A percentile compares a stretch with the other conserved stretches of the same genome.
These are phyloP conservation scores for Viola pubescens DNA, from an alignment of 441 rosid species.

Conservation along the genomic window DNA sequence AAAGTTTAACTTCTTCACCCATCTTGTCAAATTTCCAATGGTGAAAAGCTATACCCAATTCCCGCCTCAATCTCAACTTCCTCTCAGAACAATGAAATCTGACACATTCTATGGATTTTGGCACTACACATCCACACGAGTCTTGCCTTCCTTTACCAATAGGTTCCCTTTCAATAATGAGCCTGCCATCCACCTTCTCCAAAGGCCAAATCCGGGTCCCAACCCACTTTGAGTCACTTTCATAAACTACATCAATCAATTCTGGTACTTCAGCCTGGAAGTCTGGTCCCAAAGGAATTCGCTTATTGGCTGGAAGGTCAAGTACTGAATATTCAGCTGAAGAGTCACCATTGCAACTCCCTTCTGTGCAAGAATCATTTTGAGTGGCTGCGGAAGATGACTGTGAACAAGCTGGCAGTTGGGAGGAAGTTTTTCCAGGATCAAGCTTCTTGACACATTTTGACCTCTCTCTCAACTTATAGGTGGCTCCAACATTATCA, in stretches of 20 bases:
- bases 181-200: slow-evolving; percentile 23
- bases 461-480: slow-evolving; percentile 73
- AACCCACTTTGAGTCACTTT: slow-evolving; percentile 66
- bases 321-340: slow-evolving; percentile 28
- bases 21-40: slow-evolving; percentile 55
- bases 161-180: slow-evolving; percentile 64
- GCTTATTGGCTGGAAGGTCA: slow-evolving; percentile 28
- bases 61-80: slow-evolving; percentile 48
- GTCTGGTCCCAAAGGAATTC: slow-evolving; percentile 47
- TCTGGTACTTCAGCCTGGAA: slow-evolving; percentile 71
- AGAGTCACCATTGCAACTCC: slow-evolving; percentile 19
- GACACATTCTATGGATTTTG: slow-evolving; percentile 56
- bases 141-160: slow-evolving; percentile 86
- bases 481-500: slow-evolving; percentile 49
- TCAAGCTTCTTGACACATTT: slow-evolving; percentile 26
- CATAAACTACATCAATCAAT: slow-evolving; percentile 48
- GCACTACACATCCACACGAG: slow-evolving; percentile 59
- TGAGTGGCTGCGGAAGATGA: slow-evolving; percentile 21
- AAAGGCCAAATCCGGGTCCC: slow-evolving; percentile 74
- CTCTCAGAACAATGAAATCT: slow-evolving; percentile 58
- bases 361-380: slow-evolving; percentile 19
- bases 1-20: slow-evolving; percentile 60
- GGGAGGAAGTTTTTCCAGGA: slow-evolving; percentile 18
- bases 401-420: slow-evolving; percentile 21
- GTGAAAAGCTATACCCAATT: slow-evolving; percentile 57